Conservation (phyloP, 2,329 filamentous ascomycete genomes). For the Ascocoryne sarcoides region DNA sequence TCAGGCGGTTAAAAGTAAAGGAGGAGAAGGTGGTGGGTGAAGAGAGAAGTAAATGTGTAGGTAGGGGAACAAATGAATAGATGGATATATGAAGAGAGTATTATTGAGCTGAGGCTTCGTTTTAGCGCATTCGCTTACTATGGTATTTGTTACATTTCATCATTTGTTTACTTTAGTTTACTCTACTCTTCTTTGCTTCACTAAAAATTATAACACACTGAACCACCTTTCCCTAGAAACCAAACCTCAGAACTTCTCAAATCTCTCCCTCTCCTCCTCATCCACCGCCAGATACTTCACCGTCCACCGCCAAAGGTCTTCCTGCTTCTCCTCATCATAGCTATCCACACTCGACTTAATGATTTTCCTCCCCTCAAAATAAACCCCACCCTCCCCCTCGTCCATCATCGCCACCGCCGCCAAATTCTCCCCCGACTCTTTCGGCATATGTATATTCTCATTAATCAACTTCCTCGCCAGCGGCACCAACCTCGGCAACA, state of each 20-base stretch:
- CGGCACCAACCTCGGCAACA: constrained; percentile 31
- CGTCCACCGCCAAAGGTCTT: constrained; percentile 43
- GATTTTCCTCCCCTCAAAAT: constrained; percentile 35
- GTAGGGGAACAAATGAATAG: too few species aligned
- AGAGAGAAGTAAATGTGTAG: too few species aligned
- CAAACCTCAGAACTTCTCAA: constrained; percentile 31
- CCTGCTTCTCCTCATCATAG: constrained; percentile 36
- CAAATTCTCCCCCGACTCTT: constrained; percentile 34
- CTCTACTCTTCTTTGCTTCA: too few species aligned
- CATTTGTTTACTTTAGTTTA: too few species aligned
- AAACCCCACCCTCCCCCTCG: constrained; percentile 31
- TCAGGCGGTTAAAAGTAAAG: too few species aligned
- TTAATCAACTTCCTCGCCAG: constrained; percentile 29
- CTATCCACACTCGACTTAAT: constrained; percentile 36
- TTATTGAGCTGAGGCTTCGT: too few species aligned
- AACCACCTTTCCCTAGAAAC: too few species aligned
- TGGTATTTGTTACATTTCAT: too few species aligned
- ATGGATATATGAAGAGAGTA: too few species aligned
- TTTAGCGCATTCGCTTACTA: too few species aligned
- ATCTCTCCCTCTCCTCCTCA: constrained; percentile 6
- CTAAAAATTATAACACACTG: too few species aligned
- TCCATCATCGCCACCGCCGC: constrained; percentile 31
- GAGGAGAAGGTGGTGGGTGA: too few species aligned
- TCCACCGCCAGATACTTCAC: constrained; percentile 26
- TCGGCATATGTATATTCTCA: constrained; percentile 32